Conservation (phyloP, 2,329 filamentous ascomycete species). For the Fusarium algeriense region DNA sequence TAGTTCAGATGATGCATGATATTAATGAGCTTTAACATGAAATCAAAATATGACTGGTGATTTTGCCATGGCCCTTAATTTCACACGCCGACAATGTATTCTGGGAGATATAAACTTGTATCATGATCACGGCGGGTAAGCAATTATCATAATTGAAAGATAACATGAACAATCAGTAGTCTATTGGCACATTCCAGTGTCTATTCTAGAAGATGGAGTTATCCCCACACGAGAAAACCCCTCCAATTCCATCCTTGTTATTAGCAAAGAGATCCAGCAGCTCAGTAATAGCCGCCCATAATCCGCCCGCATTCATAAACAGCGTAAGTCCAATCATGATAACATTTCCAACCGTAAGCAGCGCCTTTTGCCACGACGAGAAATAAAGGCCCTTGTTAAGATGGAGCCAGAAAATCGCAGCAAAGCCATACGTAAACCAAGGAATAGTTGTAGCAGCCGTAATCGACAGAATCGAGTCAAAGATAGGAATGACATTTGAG, state of each 20-base stretch:
- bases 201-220: slow-evolving; percentile 34
- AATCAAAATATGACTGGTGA: too few species aligned
- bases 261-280: slow-evolving; percentile 36
- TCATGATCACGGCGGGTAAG: background rate
- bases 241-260: slow-evolving; percentile 24
- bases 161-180: background rate
- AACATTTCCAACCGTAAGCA: slow-evolving; percentile 34
- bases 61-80: too few species aligned
- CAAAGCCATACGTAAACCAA: slow-evolving; percentile 46
- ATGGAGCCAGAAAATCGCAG: slow-evolving; percentile 45
- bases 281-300: slow-evolving; percentile 44
- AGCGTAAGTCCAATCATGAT: slow-evolving; percentile 37
- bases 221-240: slow-evolving; percentile 42
- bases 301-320: slow-evolving; percentile 44
- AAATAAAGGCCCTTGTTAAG: slow-evolving; percentile 39
- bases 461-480: slow-evolving; percentile 47
- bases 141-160: accelerated
- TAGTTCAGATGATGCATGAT: too few species aligned
- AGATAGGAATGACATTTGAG: slow-evolving; percentile 48
- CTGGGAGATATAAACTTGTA: too few species aligned
- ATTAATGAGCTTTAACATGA: too few species aligned
- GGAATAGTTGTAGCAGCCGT: slow-evolving; percentile 44
- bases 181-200: background rate
- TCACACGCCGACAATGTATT: too few species aligned
- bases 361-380: slow-evolving; percentile 34